Percentiles rank a stretch among this genome's conserved stretches.
Evolutionary conservation across 2,329 filamentous ascomycete species (phyloP).

Genomic region (Pseudogymnoascus sp.): DNA sequence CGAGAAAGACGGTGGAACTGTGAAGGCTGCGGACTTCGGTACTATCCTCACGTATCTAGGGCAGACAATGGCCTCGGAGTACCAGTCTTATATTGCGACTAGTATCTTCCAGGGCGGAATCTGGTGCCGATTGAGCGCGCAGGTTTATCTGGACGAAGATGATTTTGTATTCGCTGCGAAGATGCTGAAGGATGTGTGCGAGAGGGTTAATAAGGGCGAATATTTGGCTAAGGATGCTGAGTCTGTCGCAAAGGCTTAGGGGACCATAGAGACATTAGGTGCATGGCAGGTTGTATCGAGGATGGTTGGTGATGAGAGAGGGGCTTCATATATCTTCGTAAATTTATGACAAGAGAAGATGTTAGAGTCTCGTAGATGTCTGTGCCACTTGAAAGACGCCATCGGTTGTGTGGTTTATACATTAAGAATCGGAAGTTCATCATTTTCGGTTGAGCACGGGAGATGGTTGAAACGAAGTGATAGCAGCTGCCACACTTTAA

Average conservation of each 20-base stretch:
- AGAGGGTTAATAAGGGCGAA: slow-evolving; percentile 39
- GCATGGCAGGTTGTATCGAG: not conserved
- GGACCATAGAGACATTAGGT: fast-evolving
- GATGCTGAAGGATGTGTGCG: slow-evolving; percentile 40
- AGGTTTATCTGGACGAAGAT: slow-evolving; percentile 72
- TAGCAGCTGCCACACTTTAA: not conserved
- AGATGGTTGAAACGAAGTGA: not conserved
- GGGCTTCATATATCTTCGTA: not conserved
- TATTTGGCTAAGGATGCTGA: slow-evolving; percentile 14
- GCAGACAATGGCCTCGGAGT: slow-evolving; percentile 46
- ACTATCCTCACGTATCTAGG: slow-evolving; percentile 46
- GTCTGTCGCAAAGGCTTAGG: not conserved
- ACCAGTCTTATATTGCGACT: slow-evolving; percentile 65
- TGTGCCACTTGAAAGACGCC: not conserved
- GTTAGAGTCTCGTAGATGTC: not conserved
- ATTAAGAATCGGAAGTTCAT: not conserved
- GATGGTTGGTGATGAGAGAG: not conserved
- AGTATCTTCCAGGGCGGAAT: slow-evolving; percentile 54
- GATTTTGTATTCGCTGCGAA: slow-evolving; percentile 69
- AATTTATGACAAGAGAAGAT: not conserved
- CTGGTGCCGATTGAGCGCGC: slow-evolving; percentile 70
- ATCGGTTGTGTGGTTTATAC: not conserved
- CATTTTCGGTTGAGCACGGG: not conserved
- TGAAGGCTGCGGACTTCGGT: slow-evolving; percentile 34
- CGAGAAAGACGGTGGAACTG: slow-evolving; percentile 33